phyloP scores from a whole-genome alignment of 345 rosid genomes.

The Gossypium arboreum region DNA sequence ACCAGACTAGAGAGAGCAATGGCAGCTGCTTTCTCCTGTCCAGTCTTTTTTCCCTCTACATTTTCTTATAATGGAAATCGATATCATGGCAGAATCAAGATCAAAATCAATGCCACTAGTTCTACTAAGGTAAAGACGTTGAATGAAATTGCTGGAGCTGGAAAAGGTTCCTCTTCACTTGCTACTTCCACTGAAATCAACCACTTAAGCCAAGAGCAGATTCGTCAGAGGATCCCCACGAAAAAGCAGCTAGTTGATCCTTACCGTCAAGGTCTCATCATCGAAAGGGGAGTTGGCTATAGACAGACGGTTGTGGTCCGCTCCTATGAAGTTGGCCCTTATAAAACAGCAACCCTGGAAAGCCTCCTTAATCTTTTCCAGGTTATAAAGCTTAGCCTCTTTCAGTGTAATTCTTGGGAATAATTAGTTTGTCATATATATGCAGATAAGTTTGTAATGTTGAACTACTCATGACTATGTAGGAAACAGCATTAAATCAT shows the following conservation, averaged over 20 bases:
- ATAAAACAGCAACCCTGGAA: constrained; percentile 56
- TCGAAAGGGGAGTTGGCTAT: constrained; percentile 49
- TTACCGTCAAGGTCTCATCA: constrained; percentile 56
- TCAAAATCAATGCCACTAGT: constrained; percentile 3
- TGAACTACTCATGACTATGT: neutral
- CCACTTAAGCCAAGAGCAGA: constrained; percentile 23
- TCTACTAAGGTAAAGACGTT: neutral
- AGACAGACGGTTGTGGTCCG: constrained; percentile 58
- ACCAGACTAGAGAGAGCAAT: constrained; percentile 1
- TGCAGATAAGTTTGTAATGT: neutral
- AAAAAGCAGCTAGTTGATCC: constrained; percentile 54
- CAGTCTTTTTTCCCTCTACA: neutral
- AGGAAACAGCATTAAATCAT: constrained; percentile 75
- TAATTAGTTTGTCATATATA: neutral
- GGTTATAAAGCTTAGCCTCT: constrained; percentile 26
- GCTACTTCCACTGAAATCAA: constrained; percentile 24
- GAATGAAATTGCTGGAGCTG: neutral
- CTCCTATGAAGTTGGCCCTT: constrained; percentile 72
- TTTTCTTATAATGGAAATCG: neutral
- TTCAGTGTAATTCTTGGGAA: neutral
- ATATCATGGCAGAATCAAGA: neutral
- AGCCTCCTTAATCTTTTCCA: constrained; percentile 61
- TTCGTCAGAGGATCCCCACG: constrained; percentile 55
- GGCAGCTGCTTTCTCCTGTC: constrained; percentile 10
- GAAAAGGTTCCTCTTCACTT: constrained; percentile 15